phyloP scores from a whole-genome alignment of 179 eudicot species.

The Sideroxylon spinosum region DNA sequence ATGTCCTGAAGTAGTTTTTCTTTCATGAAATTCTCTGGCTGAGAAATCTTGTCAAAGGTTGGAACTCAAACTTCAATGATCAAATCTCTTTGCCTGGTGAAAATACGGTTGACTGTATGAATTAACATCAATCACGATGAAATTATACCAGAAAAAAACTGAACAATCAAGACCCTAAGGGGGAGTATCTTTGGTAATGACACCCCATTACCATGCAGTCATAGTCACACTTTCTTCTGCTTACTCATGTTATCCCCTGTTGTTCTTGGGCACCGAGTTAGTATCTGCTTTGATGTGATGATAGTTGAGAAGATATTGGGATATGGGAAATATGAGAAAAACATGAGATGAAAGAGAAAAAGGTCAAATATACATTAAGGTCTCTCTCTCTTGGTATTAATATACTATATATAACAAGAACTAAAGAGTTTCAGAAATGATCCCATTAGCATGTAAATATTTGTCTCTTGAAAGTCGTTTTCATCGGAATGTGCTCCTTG shows the following conservation, averaged over 20 bases:
- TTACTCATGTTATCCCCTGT: not conserved
- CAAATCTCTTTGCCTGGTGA: not conserved
- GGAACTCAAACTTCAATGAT: not conserved
- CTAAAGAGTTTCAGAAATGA: not conserved
- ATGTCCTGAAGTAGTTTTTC: not conserved
- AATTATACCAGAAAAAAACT: not conserved
- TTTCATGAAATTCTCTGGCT: not conserved
- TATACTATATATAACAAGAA: not conserved
- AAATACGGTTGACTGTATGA: not conserved
- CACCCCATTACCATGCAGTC: not conserved
- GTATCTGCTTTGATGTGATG: not conserved
- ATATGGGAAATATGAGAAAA: not conserved
- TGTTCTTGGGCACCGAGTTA: not conserved
- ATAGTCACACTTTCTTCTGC: not conserved
- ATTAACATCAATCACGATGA: not conserved
- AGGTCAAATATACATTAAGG: not conserved
- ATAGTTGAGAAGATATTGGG: not conserved
- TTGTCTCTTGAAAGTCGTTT: not conserved
- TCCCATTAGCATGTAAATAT: not conserved
- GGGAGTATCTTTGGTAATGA: not conserved
- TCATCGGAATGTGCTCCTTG: constrained; percentile 4
- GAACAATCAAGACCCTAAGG: not conserved
- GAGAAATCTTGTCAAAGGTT: not conserved
- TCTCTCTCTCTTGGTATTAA: not conserved
- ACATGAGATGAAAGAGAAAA: not conserved